Conservation (phyloP, 1,284 basidiomycete species). For the Singerocomus rubriflavus region DNA sequence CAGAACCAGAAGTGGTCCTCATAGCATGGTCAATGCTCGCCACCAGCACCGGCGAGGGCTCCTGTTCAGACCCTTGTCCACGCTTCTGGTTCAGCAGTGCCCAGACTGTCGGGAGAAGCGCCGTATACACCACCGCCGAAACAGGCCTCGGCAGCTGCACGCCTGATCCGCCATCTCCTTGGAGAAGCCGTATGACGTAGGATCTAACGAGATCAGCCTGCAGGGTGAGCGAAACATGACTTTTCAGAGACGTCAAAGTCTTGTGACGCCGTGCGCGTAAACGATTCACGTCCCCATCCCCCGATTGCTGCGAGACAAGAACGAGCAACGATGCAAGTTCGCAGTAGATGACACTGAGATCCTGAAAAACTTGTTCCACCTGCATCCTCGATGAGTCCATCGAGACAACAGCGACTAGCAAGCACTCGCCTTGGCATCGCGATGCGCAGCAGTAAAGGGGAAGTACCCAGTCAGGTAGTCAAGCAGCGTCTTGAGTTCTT, state of each 20-base stretch:
- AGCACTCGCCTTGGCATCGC: conserved; percentile 54
- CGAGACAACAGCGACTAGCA: neutral
- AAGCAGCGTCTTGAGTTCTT: conserved; percentile 58
- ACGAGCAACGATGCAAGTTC: conserved; percentile 67
- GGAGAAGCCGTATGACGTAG: conserved; percentile 70
- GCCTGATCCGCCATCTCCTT: conserved; percentile 46
- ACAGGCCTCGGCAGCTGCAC: conserved; percentile 47
- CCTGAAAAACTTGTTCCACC: conserved; percentile 62
- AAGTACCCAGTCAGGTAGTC: conserved; percentile 80
- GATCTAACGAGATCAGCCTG: conserved; percentile 58
- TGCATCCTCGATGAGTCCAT: conserved; percentile 25
- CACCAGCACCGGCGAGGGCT: conserved; percentile 39
- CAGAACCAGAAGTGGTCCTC: conserved; percentile 53
- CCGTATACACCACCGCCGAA: conserved; percentile 59
- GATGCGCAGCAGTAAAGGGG: conserved; percentile 57
- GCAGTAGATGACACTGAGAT: conserved; percentile 73
- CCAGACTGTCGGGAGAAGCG: conserved; percentile 84
- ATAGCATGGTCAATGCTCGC: conserved; percentile 60
- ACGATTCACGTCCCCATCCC: conserved; percentile 10
- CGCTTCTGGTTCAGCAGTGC: conserved; percentile 56
- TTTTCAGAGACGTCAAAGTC: conserved; percentile 6
- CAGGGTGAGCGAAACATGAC: conserved; percentile 28
- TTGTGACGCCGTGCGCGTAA: conserved; percentile 6
- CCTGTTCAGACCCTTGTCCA: conserved; percentile 23
- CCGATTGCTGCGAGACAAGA: conserved; percentile 37